Conservation (phyloP, 352 stramenopile genomes). For the Globisporangium cylindrosporum region DNA sequence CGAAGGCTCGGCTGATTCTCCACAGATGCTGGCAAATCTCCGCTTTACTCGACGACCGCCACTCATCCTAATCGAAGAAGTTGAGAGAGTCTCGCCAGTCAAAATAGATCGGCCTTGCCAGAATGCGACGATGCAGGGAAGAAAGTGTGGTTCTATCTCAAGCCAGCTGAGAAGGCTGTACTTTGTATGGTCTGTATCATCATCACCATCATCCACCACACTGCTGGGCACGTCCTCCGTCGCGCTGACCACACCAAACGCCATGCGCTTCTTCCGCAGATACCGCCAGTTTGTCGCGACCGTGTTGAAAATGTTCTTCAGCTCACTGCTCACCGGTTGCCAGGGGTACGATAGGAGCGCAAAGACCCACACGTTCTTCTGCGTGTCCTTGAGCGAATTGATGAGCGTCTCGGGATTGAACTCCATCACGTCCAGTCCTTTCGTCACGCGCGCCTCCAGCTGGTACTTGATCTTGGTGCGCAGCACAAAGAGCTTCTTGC, state of each 20-base stretch:
- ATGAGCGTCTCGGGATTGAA: constrained; percentile 21
- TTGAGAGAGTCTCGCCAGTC: background rate
- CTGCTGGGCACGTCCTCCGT: constrained; percentile 17
- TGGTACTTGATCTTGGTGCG: constrained; percentile 36
- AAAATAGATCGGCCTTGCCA: constrained; percentile 28
- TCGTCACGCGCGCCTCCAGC: constrained; percentile 21
- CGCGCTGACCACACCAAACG: constrained; percentile 26
- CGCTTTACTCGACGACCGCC: constrained; percentile 4
- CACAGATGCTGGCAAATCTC: constrained; percentile 19
- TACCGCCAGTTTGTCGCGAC: constrained; percentile 35
- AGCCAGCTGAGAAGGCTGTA: constrained; percentile 41
- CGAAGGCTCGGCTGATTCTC: background rate
- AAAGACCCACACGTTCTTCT: constrained; percentile 31
- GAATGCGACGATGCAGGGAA: constrained; percentile 39
- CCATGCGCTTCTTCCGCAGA: constrained; percentile 25
- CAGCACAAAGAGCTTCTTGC: constrained; percentile 29
- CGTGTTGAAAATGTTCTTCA: constrained; percentile 23
- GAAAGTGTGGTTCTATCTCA: constrained; percentile 11
- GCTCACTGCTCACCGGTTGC: constrained; percentile 13
- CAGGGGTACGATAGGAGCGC: constrained; percentile 33
- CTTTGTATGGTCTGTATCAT: background rate
- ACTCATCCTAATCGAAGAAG: background rate
- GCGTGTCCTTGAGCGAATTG: constrained; percentile 8
- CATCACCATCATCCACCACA: background rate
- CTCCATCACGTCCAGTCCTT: constrained; percentile 16